These are phyloP conservation scores for Xylariaceae sp. DNA, from an alignment of 2,329 filamentous ascomycete genomes.

Conservation along the genomic window DNA sequence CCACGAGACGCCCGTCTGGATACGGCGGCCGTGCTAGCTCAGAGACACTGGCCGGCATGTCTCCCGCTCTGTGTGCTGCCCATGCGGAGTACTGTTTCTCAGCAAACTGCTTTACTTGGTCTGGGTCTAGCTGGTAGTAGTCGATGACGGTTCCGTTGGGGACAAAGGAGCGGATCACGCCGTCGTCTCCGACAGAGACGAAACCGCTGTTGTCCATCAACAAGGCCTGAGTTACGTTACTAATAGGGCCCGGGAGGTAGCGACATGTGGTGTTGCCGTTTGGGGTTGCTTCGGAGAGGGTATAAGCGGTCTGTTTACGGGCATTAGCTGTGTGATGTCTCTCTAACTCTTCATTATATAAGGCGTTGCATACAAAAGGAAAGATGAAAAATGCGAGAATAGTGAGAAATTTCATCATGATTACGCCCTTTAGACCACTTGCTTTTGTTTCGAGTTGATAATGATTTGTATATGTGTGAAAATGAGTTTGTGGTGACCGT, in stretches of 20 bases:
- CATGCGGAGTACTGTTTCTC: slow-evolving; percentile 4
- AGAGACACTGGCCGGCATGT: background rate
- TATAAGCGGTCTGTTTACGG: background rate
- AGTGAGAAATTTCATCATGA: background rate
- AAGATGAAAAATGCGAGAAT: background rate
- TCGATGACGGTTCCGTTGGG: slow-evolving; percentile 4
- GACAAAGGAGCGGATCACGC: slow-evolving; percentile 1
- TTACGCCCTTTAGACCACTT: background rate
- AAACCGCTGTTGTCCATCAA: slow-evolving; percentile 2
- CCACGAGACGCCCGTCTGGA: background rate
- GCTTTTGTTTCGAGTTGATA: background rate
- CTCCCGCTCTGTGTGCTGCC: background rate
- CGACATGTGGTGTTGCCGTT: background rate
- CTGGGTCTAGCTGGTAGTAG: slow-evolving; percentile 7
- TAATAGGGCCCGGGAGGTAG: background rate
- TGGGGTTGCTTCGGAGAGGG: background rate
- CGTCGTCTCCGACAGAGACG: background rate
- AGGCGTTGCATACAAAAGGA: background rate
- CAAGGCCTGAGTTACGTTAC: background rate
- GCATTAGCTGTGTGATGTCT: background rate
- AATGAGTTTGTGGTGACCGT: background rate
- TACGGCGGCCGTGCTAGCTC: background rate
- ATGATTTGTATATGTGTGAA: background rate
- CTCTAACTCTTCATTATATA: background rate
- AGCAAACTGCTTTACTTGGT: slow-evolving; percentile 6